Evolutionary conservation across 768 basidiomycete species (phyloP).

Genomic region (Cyathus striatus): DNA sequence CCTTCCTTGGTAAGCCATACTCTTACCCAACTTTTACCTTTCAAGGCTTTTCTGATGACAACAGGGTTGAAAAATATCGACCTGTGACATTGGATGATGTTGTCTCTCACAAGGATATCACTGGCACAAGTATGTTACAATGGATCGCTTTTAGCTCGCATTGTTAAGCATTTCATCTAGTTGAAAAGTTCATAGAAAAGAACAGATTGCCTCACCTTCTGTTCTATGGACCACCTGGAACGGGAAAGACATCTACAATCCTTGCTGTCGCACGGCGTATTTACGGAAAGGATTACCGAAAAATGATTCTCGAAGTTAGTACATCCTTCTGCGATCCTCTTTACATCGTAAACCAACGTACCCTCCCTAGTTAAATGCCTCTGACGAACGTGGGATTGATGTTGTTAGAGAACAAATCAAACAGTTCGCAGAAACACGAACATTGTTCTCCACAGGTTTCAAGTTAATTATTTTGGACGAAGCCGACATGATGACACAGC

Average conservation of each 20-base stretch:
- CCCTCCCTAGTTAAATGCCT: conserved; percentile 83
- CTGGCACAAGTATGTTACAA: conserved; percentile 71
- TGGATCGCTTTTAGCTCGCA: not conserved
- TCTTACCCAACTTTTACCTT: conserved; percentile 1
- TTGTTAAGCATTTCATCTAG: conserved; percentile 33
- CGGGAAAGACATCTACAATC: conserved; percentile 97
- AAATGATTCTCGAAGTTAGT: conserved; percentile 89
- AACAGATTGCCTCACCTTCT: conserved; percentile 91
- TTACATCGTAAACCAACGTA: conserved; percentile 1
- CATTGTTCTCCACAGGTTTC: conserved; percentile 86
- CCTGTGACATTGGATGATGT: conserved; percentile 90
- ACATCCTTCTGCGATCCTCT: conserved; percentile 2
- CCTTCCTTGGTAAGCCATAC: conserved; percentile 70
- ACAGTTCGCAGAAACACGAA: conserved; percentile 94
- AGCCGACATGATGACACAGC: conserved; percentile 99
- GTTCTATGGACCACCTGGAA: conserved; percentile 97
- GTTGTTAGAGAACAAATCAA: conserved; percentile 99
- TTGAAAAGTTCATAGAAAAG: conserved; percentile 95
- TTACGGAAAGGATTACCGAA: conserved; percentile 81
- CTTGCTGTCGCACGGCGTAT: conserved; percentile 92
- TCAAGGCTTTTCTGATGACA: conserved; percentile 7
- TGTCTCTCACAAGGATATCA: conserved; percentile 96
- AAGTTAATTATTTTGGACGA: conserved; percentile 98
- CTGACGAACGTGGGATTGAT: conserved; percentile 97
- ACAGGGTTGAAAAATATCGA: conserved; percentile 98